Base-by-base conservation (phyloP, 176 grass and related monocot genomes). In the Paspalum notatum region DNA sequence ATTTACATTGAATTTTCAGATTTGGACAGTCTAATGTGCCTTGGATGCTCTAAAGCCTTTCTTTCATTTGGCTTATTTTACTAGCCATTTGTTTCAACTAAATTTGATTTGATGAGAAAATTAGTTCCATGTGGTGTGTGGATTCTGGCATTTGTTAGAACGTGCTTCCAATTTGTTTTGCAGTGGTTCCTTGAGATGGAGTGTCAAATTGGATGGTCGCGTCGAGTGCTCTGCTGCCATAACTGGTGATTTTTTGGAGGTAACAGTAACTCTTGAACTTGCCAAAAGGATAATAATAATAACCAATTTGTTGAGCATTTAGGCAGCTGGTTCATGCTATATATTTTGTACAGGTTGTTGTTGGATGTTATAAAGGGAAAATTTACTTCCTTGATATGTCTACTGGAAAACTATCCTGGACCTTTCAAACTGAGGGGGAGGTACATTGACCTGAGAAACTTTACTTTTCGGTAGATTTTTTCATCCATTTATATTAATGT, bases 331-430 rank as follows among this genome's bases (percentile, higher is more conserved):
- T 61, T 86, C 64, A 82, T 85, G 25, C 25, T 32, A 78, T 68
- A 9, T 87, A 76, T 76, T 42, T 15, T 71, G 56, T 70, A 71
- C 81, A 98, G 95, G 92, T 98, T 57, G 95, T 92, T 57, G 86
- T 98, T 74, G 95, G 95, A 65, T 98, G 95, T 74, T 98, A 92
- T 49, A 91, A 90, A 85, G 95, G 95, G 66, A 94, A 92, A 80
- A 94, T 98, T 65, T 98, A 94, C 67, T 98, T 98, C 80, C 68
- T 89, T 77, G 85, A 94, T 90, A 80, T 86, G 13, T 87, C 45
- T 65, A 92, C 83, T 17, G 95, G 95, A 70, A 85, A 79, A 71
- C 43, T 84, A 39, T 77, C 74, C 47, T 98, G 95, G 95, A 83
- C 72, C 68, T 87, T 94, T 68, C 90, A 94, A 82, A 94, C 95